Percentiles rank a stretch among this genome's conserved stretches.
phyloP scores from a whole-genome alignment of 2,329 filamentous ascomycete species.

The Tolypocladium cylindrosporum region DNA sequence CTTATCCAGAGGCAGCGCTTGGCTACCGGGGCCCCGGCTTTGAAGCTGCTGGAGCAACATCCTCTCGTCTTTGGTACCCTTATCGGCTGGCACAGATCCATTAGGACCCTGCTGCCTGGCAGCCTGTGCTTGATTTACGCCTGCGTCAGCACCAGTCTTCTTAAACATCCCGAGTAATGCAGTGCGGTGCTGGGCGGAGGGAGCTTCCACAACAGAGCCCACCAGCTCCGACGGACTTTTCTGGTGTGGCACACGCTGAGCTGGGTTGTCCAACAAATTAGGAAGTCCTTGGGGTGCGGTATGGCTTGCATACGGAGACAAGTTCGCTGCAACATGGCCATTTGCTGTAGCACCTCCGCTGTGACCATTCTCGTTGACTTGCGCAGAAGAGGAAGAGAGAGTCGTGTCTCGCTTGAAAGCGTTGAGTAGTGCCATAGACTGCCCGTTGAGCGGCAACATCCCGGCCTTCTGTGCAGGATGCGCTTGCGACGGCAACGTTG shows the following conservation, averaged over 20 bases:
- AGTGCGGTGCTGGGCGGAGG: conserved; percentile 29
- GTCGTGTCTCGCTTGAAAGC: conserved; percentile 28
- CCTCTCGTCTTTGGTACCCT: background rate
- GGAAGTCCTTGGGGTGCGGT: background rate
- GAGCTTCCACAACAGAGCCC: conserved; percentile 13
- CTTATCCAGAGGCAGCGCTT: conserved; percentile 9
- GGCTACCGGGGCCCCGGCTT: background rate
- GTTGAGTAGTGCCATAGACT: conserved; percentile 33
- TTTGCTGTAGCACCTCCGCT: background rate
- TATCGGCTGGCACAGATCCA: background rate
- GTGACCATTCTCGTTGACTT: background rate
- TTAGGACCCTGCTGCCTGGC: background rate
- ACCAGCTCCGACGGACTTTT: conserved; percentile 16
- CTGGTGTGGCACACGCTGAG: background rate
- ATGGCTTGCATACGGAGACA: background rate
- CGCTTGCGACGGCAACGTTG: conserved; percentile 6
- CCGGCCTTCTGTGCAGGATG: conserved; percentile 4
- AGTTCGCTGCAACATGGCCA: background rate
- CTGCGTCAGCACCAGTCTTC: conserved; percentile 16
- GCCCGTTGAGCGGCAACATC: conserved; percentile 24
- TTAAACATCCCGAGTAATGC: conserved; percentile 46
- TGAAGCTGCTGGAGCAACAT: conserved; percentile 1
- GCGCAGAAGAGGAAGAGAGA: conserved; percentile 3
- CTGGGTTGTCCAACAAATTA: background rate
- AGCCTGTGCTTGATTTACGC: background rate